Base-by-base conservation (phyloP, 2,329 filamentous ascomycete species). In the Claviceps citrina region DNA sequence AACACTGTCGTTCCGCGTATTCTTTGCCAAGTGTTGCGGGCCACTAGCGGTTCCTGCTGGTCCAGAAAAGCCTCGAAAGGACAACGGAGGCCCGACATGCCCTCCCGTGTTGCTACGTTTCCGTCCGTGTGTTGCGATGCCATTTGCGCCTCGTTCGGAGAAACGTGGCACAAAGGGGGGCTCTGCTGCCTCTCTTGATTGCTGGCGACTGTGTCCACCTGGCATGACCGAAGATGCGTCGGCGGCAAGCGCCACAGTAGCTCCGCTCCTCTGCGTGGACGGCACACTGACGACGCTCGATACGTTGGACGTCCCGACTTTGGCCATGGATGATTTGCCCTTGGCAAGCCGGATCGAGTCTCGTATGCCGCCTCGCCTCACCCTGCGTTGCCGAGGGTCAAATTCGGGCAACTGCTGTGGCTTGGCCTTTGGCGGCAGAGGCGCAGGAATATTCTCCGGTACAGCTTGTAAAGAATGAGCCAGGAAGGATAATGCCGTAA, bases 301-400 rank as follows among this genome's bases (percentile, higher is more conserved):
- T 31, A 71, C 60, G 38, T 68, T 65, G 2, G 72, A 69, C 13
- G 76, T 64, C 40, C 68, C 65, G 0, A 73, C 64, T 40, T 62
- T 71, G 4, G 71, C 67, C 15, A 70, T 64, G 15, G 62, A 61
- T 5, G 67, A 64, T 58, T 57, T 70, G 49, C 80, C 76, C 62
- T 95, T 95, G 10, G 87, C 85, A 18, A 95, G 68, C 35, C 84
- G 77, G 45, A 95, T 93, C 0, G 87, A 94, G 60, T 96, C 87
- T 36, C 85, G 77, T 47, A 94, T 89, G 4, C 70, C 70, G 5
- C 54, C 63, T 47, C 56, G 68, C 55, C 70, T 69, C 2, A 65
- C 45, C 53, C 68, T 73, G 24, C 58, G 50, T 25, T 58, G 65
- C 7, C 67, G 63, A 8, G 64, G 49, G 30, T 75, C 70, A 48